A percentile compares a stretch with the other conserved stretches of the same genome.
These are phyloP conservation scores for Chytriomyces hyalinus DNA, from an alignment of 192 early-diverging fungal species.

Conservation along the genomic window DNA sequence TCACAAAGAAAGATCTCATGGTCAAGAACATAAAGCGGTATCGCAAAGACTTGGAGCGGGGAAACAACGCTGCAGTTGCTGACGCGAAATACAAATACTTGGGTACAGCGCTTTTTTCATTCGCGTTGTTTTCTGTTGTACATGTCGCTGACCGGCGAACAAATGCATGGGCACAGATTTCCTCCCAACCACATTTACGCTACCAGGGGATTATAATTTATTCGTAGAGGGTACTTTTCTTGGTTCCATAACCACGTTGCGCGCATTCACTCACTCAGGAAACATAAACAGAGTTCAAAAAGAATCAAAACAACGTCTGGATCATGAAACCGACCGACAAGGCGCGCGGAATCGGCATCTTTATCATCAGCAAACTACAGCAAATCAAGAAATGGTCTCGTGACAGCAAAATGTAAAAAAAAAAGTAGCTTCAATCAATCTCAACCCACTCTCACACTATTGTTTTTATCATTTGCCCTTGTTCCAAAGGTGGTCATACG, in stretches of 20 bases:
- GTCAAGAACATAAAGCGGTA: conserved; percentile 68
- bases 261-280: neutral
- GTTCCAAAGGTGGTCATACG: conserved; percentile 55
- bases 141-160: neutral
- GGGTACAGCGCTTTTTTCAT: neutral
- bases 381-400: conserved; percentile 67
- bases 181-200: conserved; percentile 57
- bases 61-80: conserved; percentile 28
- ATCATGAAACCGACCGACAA: conserved; percentile 71
- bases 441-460: neutral
- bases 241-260: neutral
- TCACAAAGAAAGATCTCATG: conserved; percentile 67
- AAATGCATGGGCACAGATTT: conserved; percentile 49
- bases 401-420: conserved; percentile 50
- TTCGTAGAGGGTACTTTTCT: conserved; percentile 54
- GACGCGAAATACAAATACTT: conserved; percentile 41
- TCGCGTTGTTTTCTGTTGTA: neutral
- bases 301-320: conserved; percentile 56
- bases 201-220: conserved; percentile 66
- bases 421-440: conserved; percentile 32
- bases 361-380: conserved; percentile 62
- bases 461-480: neutral
- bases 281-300: conserved; percentile 52
- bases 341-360: conserved; percentile 65
- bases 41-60: conserved; percentile 58